Percentiles rank a stretch among this genome's conserved stretches.
Conservation (phyloP, 2,329 filamentous ascomycete species). For the Aspergillus alliaceus region DNA sequence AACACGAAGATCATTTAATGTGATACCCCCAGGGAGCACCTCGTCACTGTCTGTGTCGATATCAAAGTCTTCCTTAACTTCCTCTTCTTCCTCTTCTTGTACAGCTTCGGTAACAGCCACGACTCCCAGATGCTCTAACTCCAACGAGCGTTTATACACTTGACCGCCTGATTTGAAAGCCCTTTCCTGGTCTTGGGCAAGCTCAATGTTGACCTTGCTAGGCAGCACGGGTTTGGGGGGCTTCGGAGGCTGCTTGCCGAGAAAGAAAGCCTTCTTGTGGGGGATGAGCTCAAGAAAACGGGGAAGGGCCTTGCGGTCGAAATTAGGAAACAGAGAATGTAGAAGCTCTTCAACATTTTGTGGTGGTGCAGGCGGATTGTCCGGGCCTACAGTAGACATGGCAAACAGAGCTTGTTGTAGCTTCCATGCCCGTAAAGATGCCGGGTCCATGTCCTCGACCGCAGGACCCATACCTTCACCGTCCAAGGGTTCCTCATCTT, state of each 20-base stretch:
- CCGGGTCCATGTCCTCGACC: constrained; percentile 43
- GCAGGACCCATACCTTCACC: constrained; percentile 28
- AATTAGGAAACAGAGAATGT: constrained; percentile 77
- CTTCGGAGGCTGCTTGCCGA: constrained; percentile 75
- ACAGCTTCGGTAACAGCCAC: constrained; percentile 47
- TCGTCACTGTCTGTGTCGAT: constrained; percentile 61
- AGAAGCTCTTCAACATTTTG: constrained; percentile 75
- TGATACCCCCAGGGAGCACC: constrained; percentile 67
- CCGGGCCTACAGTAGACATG: constrained; percentile 51
- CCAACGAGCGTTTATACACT: constrained; percentile 51
- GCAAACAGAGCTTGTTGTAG: constrained; percentile 49
- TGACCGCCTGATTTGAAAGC: constrained; percentile 74
- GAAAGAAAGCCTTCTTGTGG: constrained; percentile 73
- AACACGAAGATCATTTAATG: constrained; percentile 76
- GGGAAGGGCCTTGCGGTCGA: constrained; percentile 71
- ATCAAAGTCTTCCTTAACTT: constrained; percentile 52
- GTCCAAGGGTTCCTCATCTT: constrained; percentile 26
- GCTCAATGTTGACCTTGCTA: constrained; percentile 83
- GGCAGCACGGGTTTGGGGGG: constrained; percentile 79
- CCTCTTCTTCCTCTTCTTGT: constrained; percentile 52
- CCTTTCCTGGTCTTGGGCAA: constrained; percentile 83
- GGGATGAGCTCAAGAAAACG: constrained; percentile 82
- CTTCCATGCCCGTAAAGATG: constrained; percentile 44
- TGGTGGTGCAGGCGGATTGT: constrained; percentile 65
- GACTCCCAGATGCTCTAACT: constrained; percentile 58